Percentiles rank a stretch among this genome's conserved stretches.
These are phyloP conservation scores for Candida ponderosae DNA, from an alignment of 805 yeast species.

Conservation along the genomic window DNA sequence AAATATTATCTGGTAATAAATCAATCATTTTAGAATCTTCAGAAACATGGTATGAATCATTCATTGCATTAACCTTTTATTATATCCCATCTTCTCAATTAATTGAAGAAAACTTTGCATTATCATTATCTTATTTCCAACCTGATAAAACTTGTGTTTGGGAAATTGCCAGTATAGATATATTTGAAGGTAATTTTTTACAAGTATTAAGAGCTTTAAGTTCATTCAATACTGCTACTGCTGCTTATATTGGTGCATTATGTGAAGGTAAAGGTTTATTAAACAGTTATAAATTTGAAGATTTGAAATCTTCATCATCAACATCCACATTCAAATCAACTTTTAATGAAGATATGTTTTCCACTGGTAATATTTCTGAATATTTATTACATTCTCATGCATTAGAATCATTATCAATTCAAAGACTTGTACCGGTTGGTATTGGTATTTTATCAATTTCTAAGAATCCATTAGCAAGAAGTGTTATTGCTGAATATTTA, in stretches of 20 bases:
- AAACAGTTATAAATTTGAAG: slow-evolving; percentile 26
- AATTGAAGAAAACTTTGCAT: slow-evolving; percentile 31
- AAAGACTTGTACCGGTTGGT: slow-evolving; percentile 56
- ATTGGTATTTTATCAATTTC: slow-evolving; percentile 52
- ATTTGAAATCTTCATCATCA: slow-evolving; percentile 3
- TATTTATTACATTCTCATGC: slow-evolving; percentile 49
- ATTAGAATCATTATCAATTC: slow-evolving; percentile 42
- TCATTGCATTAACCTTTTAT: slow-evolving; percentile 46
- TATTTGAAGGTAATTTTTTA: slow-evolving; percentile 48
- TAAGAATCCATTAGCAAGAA: slow-evolving; percentile 33
- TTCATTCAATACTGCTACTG: slow-evolving; percentile 51
- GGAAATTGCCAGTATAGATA: slow-evolving; percentile 49
- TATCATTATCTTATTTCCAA: slow-evolving; percentile 25
- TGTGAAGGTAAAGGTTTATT: slow-evolving; percentile 60
- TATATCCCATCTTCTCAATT: slow-evolving; percentile 47
- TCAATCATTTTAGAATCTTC: slow-evolving; percentile 42
- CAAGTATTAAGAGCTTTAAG: slow-evolving; percentile 53
- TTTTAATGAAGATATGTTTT: slow-evolving; percentile 24
- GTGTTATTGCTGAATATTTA: slow-evolving; percentile 46
- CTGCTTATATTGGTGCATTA: slow-evolving; percentile 53
- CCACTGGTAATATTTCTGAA: slow-evolving; percentile 38
- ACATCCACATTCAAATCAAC: slow-evolving; percentile 2
- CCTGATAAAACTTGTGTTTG: slow-evolving; percentile 35
- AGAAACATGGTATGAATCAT: slow-evolving; percentile 62
- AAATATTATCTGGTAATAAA: slow-evolving; percentile 29